Evolutionary conservation across 345 rosid species (phyloP).

Genomic region (Psidium friedrichsthalianum): DNA sequence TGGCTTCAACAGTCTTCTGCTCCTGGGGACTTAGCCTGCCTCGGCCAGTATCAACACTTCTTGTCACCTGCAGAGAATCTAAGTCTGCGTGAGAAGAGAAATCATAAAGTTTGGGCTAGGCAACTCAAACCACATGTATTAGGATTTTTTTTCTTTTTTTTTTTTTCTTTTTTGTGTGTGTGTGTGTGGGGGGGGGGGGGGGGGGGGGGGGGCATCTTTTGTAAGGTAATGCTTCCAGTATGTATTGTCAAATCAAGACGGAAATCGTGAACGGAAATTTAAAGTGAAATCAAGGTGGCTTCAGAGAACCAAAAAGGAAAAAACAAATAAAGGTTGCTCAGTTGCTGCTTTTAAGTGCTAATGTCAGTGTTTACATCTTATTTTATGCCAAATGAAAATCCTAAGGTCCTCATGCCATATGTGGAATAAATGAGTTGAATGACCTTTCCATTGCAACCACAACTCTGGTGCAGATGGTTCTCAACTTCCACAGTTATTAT

Average conservation of each 20-base stretch:
- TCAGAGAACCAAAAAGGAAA: not conserved
- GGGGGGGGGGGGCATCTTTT: not conserved
- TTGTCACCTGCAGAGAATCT: constrained; percentile 33
- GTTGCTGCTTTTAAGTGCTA: not conserved
- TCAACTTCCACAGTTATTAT: not conserved
- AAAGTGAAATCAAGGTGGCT: not conserved
- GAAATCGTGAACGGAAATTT: not conserved
- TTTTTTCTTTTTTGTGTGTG: not conserved
- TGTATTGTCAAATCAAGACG: not conserved
- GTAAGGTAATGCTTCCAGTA: not conserved
- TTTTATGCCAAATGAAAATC: not conserved
- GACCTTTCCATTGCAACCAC: not conserved
- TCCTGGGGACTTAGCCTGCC: constrained; percentile 47
- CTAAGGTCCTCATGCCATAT: not conserved
- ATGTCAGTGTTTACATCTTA: not conserved
- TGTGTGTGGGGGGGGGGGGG: too few species aligned
- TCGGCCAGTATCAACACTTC: constrained; percentile 37
- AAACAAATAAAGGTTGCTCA: not conserved
- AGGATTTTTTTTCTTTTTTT: not conserved
- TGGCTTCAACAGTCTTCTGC: constrained; percentile 36
- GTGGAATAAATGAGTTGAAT: not conserved
- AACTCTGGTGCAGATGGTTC: not conserved
- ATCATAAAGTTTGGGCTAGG: not conserved
- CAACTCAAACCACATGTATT: not conserved
- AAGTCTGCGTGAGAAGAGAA: not conserved